Base-by-base conservation (phyloP, 768 basidiomycete genomes). In the Phanerochaete carnosa region DNA sequence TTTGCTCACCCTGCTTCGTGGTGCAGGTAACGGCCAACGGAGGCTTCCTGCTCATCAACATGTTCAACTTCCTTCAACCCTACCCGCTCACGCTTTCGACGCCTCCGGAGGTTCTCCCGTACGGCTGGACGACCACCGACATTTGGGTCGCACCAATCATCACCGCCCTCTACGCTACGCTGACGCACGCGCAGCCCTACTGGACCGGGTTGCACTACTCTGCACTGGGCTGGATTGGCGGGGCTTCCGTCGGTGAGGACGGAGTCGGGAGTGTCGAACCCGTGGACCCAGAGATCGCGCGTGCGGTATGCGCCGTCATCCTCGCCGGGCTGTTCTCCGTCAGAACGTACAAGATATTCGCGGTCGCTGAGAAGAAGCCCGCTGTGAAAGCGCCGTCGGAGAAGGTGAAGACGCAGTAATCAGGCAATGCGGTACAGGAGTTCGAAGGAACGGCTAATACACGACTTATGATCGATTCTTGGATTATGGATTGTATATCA, bases 111-210 rank as follows among this genome's bases (percentile, higher is more conserved):
- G 80, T 97, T 8, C 79, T 79, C 56, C 82, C 91, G 0, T 89
- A 88, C 59, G 95, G 95, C 13, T 96, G 94, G 94, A 89, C 86
- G 45, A 84, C 86, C 25, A 82, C 85, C 0, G 95, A 96, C 69
- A 72, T 94, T 30, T 96, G 94, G 94, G 84, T 84, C 72, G 92
- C 94, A 9, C 87, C 92, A 7, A 74, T 87, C 65, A 75, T 87
- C 66, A 93, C 92, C 12, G 89, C 79, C 0, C 69, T 95, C 11
- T 95, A 92, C 69, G 87, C 94, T 56, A 82, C 87, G 59, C 80
- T 95, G 55, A 94, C 93, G 9, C 92, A 94, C 63, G 87, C 90
- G 1, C 93, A 95, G 70, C 90, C 93, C 0, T 89, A 90, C 72
- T 95, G 87, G 88, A 83, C 81, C 0, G 83, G 88, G 29, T 57